Percentiles rank a stretch among this genome's conserved stretches.
These are phyloP conservation scores for Chenopodium berlandieri DNA, from an alignment of 148 eudicot genomes.

Conservation along the genomic window DNA sequence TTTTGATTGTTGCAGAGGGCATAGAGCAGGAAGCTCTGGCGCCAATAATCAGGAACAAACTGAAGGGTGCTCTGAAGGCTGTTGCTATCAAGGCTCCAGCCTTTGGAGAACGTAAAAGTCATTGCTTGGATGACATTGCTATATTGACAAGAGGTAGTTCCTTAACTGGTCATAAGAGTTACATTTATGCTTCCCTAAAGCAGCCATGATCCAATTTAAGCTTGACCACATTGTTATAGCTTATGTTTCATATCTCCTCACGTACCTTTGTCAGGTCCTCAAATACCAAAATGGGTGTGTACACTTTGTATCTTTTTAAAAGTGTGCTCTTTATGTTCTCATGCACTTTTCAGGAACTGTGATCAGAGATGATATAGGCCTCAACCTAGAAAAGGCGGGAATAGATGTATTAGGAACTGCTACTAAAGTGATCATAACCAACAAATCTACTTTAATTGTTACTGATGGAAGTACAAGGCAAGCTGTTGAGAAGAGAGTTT, in stretches of 20 bases:
- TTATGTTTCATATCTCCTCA: neutral
- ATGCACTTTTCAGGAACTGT: conserved; percentile 59
- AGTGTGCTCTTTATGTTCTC: neutral
- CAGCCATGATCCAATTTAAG: neutral
- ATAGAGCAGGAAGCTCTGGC: conserved; percentile 87
- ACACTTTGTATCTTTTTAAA: neutral
- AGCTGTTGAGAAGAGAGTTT: conserved; percentile 61
- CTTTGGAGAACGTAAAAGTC: conserved; percentile 85
- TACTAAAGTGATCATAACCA: conserved; percentile 67
- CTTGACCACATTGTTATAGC: neutral
- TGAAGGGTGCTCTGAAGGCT: conserved; percentile 71
- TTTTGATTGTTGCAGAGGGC: conserved; percentile 76
- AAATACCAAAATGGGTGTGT: too few relatives aligned
- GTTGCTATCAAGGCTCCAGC: conserved; percentile 93
- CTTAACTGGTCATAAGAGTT: neutral
- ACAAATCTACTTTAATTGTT: conserved; percentile 75
- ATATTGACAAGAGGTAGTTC: conserved; percentile 67
- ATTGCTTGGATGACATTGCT: conserved; percentile 81
- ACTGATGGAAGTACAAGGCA: conserved; percentile 81
- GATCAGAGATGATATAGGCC: conserved; percentile 75
- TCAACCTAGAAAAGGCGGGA: conserved; percentile 61
- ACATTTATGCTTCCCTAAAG: neutral
- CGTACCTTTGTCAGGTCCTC: too few relatives aligned
- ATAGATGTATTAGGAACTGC: conserved; percentile 69
- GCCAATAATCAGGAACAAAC: conserved; percentile 74